Evolutionary conservation across 78 protist genomes (phyloP).

Genomic region (Bigelowiella natans): DNA sequence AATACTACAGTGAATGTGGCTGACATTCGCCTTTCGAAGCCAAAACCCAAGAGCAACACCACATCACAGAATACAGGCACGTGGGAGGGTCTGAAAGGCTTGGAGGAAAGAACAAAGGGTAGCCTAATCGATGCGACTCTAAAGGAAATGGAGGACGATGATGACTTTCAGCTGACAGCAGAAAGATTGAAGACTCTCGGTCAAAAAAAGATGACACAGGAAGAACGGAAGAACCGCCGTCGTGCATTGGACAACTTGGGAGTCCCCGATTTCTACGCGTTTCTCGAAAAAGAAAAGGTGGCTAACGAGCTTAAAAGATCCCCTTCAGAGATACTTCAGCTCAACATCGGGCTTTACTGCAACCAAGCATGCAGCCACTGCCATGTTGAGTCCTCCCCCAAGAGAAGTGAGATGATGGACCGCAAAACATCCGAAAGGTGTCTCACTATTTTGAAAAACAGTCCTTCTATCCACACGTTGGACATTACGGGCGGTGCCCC

Average conservation of each 20-base stretch:
- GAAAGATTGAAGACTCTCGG: background rate
- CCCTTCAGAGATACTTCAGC: slow-evolving; percentile 3
- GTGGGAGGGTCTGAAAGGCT: background rate
- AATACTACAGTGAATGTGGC: background rate
- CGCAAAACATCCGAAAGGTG: background rate
- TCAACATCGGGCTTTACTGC: slow-evolving; percentile 35
- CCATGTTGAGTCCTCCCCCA: slow-evolving; percentile 36
- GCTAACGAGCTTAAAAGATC: background rate
- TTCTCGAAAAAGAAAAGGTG: background rate
- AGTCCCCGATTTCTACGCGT: background rate
- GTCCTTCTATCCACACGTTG: background rate
- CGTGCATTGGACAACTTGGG: slow-evolving; percentile 25
- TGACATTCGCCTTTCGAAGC: background rate
- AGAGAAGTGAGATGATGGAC: slow-evolving; percentile 21
- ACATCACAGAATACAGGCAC: background rate
- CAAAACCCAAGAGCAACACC: background rate
- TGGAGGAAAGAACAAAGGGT: background rate
- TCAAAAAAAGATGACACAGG: background rate
- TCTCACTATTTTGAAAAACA: background rate
- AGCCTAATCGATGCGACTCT: background rate
- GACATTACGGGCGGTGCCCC: slow-evolving; percentile 42
- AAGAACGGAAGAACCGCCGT: background rate
- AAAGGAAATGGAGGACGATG: background rate
- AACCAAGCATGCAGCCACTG: slow-evolving; percentile 42
- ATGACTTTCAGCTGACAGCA: background rate